Base-by-base conservation (phyloP, 176 grass and related monocot species). In the Hyparrhenia diplandra region DNA sequence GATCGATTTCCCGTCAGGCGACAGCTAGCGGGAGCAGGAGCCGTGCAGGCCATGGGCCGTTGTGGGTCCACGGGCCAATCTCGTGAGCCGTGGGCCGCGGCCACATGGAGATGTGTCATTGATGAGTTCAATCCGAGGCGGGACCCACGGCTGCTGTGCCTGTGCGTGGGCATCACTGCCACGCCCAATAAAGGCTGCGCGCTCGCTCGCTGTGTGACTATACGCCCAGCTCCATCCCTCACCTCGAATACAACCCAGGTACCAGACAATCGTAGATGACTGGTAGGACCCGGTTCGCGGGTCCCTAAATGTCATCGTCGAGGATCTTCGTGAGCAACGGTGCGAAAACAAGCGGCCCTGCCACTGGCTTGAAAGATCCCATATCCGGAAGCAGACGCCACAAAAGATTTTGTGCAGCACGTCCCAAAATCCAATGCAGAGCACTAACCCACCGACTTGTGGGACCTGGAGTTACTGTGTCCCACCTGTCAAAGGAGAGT, bases 71-170 rank as follows among this genome's bases (percentile, higher is more conserved):
- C 41, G 62, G 7, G 34, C 23, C n/a, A 5, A 29, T 65, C 87
- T 82, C 87, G 87, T 82, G 84, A 87, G n/a, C 40, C 1, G 77
- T 66, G 67, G 88, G 18, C 88, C 69, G 23, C 49, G 67, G 78
- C 75, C 82, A 84, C 85, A 78, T 85, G 88, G 85, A 82, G 13
- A 5, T 23, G 74, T 79, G 85, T 58, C 91, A 93, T 90, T 86
- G 91, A 90, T 6, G 66, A 58, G 91, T 93, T 90, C 82, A 87
- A 91, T 94, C 87, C 4, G 32, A 52, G 62, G 74, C 23, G 69
- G 74, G 83, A 11, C 83, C 83, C 80, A 54, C 35, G 16, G 3
- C 34, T 51, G 76, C 57, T 20, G 68, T 45, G 40, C 71, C 57
- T 34, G 68, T 31, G 39, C 59, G 18, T 52, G 80, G 82, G n/a